These are phyloP conservation scores for Brassica cretica DNA, from an alignment of 345 rosid genomes.

Conservation along the genomic window DNA sequence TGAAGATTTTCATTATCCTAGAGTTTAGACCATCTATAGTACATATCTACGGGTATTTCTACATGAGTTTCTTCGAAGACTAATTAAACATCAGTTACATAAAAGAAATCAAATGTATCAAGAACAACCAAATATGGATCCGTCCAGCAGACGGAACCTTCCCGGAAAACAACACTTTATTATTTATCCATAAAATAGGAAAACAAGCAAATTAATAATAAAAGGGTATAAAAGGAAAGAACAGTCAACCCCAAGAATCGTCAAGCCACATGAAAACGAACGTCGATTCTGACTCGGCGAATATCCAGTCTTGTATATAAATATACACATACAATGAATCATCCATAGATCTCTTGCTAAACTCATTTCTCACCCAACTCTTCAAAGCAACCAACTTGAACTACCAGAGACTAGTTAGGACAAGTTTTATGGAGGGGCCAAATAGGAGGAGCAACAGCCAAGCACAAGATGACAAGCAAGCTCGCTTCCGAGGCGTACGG, in stretches of 20 bases:
- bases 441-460: conserved; percentile 33
- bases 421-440: conserved; percentile 36
- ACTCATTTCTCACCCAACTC: conserved; percentile 7
- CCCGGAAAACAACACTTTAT: conserved; percentile 8
- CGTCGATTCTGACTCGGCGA: conserved; percentile 39
- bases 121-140: conserved; percentile 8
- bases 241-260: conserved; percentile 40
- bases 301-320: conserved; percentile 21
- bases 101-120: not conserved
- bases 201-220: not conserved
- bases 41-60: conserved; percentile 3
- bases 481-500: conserved; percentile 61
- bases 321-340: conserved; percentile 27
- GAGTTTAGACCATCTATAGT: not conserved
- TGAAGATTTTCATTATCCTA: conserved; percentile 7
- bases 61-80: not conserved
- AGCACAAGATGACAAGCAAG: conserved; percentile 36
- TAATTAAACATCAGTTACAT: not conserved
- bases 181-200: not conserved
- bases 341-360: conserved; percentile 7
- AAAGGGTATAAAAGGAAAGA: conserved; percentile 14
- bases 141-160: conserved; percentile 25
- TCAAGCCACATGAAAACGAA: conserved; percentile 37
- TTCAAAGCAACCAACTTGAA: conserved; percentile 29
- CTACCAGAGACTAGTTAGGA: not conserved